These are phyloP conservation scores for Mycena albidolilacea DNA, from an alignment of 768 basidiomycete genomes.

Conservation along the genomic window DNA sequence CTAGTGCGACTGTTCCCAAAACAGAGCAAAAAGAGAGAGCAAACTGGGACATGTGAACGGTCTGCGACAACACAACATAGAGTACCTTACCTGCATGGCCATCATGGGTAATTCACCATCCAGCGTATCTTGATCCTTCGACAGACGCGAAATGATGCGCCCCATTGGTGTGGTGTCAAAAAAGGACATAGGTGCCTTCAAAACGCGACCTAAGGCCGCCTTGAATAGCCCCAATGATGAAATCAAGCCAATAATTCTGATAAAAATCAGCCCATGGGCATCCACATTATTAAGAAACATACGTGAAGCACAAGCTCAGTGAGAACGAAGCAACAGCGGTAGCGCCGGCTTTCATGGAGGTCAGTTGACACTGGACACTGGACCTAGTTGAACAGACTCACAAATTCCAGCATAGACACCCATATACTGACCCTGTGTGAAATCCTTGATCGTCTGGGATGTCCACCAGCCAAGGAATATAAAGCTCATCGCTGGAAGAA, in stretches of 20 bases:
- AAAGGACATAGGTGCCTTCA: constrained; percentile 74
- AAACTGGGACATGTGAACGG: constrained; percentile 49
- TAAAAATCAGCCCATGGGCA: constrained; percentile 5
- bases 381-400: constrained; percentile 13
- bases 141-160: constrained; percentile 68
- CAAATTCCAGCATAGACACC: constrained; percentile 62
- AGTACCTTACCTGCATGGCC: constrained; percentile 49
- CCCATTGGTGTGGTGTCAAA: constrained; percentile 82
- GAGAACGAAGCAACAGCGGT: constrained; percentile 67
- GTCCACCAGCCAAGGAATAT: constrained; percentile 85
- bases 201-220: constrained; percentile 66
- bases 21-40: constrained; percentile 58
- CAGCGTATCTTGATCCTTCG: constrained; percentile 73
- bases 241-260: constrained; percentile 53
- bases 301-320: constrained; percentile 66
- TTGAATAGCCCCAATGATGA: constrained; percentile 68
- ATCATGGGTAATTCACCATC: constrained; percentile 64
- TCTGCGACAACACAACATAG: constrained; percentile 6
- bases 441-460: constrained; percentile 62
- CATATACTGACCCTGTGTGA: constrained; percentile 78
- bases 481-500: constrained; percentile 66
- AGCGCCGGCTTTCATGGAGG: constrained; percentile 52
- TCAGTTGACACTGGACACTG: constrained; percentile 6
- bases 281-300: constrained; percentile 39
- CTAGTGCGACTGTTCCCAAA: constrained; percentile 68